Evolutionary conservation across 345 rosid genomes (phyloP), one percentile per base, ranked within the genome.

Genomic region (Gossypium stocksii): DNA sequence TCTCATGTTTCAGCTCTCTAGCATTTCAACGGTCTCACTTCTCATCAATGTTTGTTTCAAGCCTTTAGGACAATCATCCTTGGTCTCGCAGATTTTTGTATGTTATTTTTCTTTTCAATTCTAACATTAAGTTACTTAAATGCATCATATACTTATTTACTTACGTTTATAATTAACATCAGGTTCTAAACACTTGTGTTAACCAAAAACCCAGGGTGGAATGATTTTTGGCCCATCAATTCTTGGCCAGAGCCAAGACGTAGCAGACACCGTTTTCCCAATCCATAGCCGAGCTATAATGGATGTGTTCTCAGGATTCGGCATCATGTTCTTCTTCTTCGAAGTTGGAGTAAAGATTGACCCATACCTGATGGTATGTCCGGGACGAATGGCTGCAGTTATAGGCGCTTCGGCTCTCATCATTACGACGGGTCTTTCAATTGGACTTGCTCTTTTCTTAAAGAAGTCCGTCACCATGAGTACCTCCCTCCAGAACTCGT

Each of bases 141-240:
- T 34, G 41, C 5, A 34, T 4, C 41, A 34, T 34, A 1, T 34
- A 34, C 51, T 46, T 46, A 46, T 12, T 46, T 10, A 46, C 16
- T 46, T 46, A 46, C 3, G 0, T 27, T 23, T 19, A n/a, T 25
- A 11, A 29, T 9, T 5, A 29, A 27, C 9, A 9, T 14, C 3
- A 46, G 51, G 14, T 38, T 66, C 44, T 74, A 12, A 59, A 59
- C 20, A 62, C 38, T 62, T 34, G 22, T 54, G 34, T 60, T 16
- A 9, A 19, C 8, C 14, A 49, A 12, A 27, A 45, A 62, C 20
- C 12, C 80, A 83, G 86, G 60, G 82, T 15, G 84, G 86, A 46
- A 41, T 81, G 9, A 12, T 81, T 7, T 7, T 81, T 49, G 86
- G 82, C 11, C 77, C 76, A 60, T 76, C 72, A 3, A 7, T 79